Evolutionary conservation across 176 grass and related monocot genomes (phyloP), one percentile per base, ranked within the genome.

Genomic region (Juncus effusus): DNA sequence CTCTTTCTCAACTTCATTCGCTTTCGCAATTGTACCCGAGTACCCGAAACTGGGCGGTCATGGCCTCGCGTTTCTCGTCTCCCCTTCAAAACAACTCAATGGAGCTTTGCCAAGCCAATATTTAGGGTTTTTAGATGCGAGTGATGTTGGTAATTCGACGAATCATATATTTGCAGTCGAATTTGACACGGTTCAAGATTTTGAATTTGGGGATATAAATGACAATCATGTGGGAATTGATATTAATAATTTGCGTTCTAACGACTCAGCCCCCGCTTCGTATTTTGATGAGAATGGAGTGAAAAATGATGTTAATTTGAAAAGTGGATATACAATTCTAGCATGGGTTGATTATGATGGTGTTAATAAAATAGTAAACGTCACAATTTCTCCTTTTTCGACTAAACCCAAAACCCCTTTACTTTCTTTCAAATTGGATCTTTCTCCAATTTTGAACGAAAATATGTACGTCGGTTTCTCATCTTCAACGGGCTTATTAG

Each of bases 181-280:
- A 82, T 96, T 96, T 70, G 87, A 96, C 69, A 96, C 92, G 16
- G 87, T 96, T 7, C 84, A 91, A 85, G 87, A 96, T 80, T 91
- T 91, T 57, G 92, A 96, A 78, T 91, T 96, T 80, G 70, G 60
- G 10, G 92, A 96, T 61, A 81, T 96, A 75, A 91, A 96, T 45
- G 87, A 85, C 58, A 96, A 96, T 57, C 92, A 96, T 64, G 82
- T 96, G 39, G 87, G 92, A 16, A 64, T 96, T 57, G 62, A 96
- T 51, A 83, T 96, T 65, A 74, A 96, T 62, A 85, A 44, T 67
- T 58, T 96, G 14, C 41, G 4, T 13, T 96, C 92, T 3, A 91
- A 91, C 47, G 64, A 44, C 0, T 85, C 84, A 10, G 82, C 70
- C 1, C 15, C 81, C 11, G 87, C 87, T 0, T 74, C 84, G 42